Base-by-base conservation (phyloP, 164 flowering plant species). In the Kalanchoe fedtschenkoi region DNA sequence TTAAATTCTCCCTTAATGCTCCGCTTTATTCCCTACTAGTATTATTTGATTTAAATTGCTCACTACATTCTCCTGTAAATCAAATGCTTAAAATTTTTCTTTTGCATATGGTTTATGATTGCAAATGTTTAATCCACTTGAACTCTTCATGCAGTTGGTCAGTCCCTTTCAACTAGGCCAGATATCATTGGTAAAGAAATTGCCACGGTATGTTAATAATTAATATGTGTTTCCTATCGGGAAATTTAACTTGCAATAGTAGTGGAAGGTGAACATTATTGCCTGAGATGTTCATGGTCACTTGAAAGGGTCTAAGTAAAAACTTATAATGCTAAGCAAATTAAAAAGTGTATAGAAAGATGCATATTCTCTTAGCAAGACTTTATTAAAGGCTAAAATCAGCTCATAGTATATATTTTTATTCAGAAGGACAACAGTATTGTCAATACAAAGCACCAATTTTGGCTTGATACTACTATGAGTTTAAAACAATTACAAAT, bases 161-260 rank as follows among this genome's bases (percentile, higher is more conserved):
- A 93, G 78, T 93, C 99, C 62, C 87, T 93, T 65, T 88, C 99
- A 33, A 93, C 99, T 62, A 88, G 99, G 78, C 99, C 99, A 44
- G 99, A 93, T 78, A 85, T 93, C 29, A 84, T 87, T 73, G 99
- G 99, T 65, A 62, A 83, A 62, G 97, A 90, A 72, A 79, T 88
- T 62, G 76, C 96, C 51, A 81, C 84, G 98, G 98, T 93, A 53
- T 69, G 83, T 14, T 29, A 24, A 29, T 5, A n/a, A n/a, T n/a
- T n/a, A n/a, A n/a, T n/a, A n/a, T 32, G 16, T 4, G 1, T 32
- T 30, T 65, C 46, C 35, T 28, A 30, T 3, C 26, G 8, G 5
- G 51, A 44, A 8, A 9, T 37, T 37, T 37, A 19, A 22, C 21
- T 44, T 44, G 26, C 4, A 37, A 37, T 11, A 37, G 39, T 37